Base-by-base conservation (phyloP, 2,329 filamentous ascomycete species). In the Xylaria digitata region DNA sequence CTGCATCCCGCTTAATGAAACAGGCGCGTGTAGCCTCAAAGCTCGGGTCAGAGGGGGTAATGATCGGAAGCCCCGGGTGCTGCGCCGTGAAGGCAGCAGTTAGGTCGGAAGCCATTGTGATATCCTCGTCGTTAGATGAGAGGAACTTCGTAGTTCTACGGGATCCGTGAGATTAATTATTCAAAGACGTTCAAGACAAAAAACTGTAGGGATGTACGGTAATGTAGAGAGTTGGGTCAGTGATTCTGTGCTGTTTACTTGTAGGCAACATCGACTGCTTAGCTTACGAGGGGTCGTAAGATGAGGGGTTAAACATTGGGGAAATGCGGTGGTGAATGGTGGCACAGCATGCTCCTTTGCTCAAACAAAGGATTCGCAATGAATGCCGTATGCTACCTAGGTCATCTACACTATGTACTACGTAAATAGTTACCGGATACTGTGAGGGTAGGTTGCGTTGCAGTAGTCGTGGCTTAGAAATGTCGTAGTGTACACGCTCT, bases 11-110 rank as follows among this genome's bases (percentile, higher is more conserved):
- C 45, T 63, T 68, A 2, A 70, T 32, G 58, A 64, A 73, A 43
- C 67, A 70, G 6, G 61, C 59, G 2, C 69, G 65, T 2, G 61
- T 64, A 11, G 48, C 76, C 65, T 72, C 70, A 42, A 70, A 73
- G 26, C 52, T 63, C 17, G 63, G 7, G 23, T 69, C 63, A 1
- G 50, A 56, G 3, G 66, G 63, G 0, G 55, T 52, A 13, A 69
- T 57, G 17, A 69, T 48, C 9, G 55, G 53, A 21, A 69, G 23
- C 1, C 37, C 50, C 17, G 60, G 60, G 9, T 46, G 43, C n/a
- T 61, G 37, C 13, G 46, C 54, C 13, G 2, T 7, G 8, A 66
- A 48, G 42, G 49, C 40, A 7, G 49, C 58, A 37, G 30, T 32
- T 2, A 63, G 30, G 42, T 43, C 26, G 23, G 60, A 54, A 49